These are phyloP conservation scores for Filosporella fistucella DNA, from an alignment of 495 filamentous ascomycete genomes.

Conservation along the genomic window DNA sequence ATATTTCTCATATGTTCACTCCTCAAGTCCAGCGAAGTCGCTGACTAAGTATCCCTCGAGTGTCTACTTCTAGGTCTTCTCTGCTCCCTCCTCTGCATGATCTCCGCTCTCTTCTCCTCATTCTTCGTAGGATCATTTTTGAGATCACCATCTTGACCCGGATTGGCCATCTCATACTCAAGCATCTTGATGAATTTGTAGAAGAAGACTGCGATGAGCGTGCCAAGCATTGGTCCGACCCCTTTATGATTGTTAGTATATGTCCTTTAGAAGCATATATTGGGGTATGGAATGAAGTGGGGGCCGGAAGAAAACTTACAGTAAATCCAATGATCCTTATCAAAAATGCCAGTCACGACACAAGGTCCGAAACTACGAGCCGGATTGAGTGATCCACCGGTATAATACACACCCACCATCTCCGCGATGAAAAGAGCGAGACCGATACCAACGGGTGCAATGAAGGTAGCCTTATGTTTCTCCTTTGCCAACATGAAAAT, in stretches of 20 bases:
- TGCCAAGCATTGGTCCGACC: slow-evolving; percentile 63
- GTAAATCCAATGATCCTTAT: slow-evolving; percentile 68
- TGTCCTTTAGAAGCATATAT: no score
- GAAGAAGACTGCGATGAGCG: slow-evolving; percentile 59
- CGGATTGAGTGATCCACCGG: slow-evolving; percentile 70
- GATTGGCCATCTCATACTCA: slow-evolving; percentile 73
- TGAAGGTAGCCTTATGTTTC: slow-evolving; percentile 45
- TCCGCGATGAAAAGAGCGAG: slow-evolving; percentile 47
- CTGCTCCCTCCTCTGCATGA: slow-evolving; percentile 4
- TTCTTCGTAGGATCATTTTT: slow-evolving; percentile 20
- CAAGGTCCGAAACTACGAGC: slow-evolving; percentile 69
- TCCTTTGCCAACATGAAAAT: slow-evolving; percentile 55
- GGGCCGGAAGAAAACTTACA: slow-evolving; percentile 22
- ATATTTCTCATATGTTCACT: no score
- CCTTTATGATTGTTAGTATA: slow-evolving; percentile 18
- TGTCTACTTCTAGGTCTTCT: background rate
- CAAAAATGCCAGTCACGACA: slow-evolving; percentile 59
- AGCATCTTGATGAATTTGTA: slow-evolving; percentile 60
- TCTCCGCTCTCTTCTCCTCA: slow-evolving; percentile 12
- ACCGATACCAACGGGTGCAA: slow-evolving; percentile 52
- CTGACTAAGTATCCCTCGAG: background rate
- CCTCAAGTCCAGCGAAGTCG: no score
- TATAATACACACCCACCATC: slow-evolving; percentile 56
- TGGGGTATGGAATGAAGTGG: slow-evolving; percentile 1
- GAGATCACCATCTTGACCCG: slow-evolving; percentile 55